These are phyloP conservation scores for Lentinula detonsa DNA, from an alignment of 768 basidiomycete genomes.

Conservation along the genomic window DNA sequence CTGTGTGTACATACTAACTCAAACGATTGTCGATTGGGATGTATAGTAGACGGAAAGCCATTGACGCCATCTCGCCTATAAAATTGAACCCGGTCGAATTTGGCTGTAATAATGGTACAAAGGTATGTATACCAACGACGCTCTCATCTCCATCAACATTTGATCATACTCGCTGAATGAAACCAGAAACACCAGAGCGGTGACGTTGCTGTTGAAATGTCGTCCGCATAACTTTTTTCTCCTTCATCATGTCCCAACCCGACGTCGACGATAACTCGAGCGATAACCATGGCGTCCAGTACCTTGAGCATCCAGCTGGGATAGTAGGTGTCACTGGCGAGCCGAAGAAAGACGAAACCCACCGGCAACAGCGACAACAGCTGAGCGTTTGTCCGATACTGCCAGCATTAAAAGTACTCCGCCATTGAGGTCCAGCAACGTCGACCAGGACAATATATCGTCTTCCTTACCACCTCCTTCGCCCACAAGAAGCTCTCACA, in stretches of 20 bases:
- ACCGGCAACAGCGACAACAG: slow-evolving; percentile 30
- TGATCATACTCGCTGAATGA: no score
- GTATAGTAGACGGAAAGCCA: no score
- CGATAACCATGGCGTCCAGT: slow-evolving; percentile 17
- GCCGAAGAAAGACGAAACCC: slow-evolving; percentile 12
- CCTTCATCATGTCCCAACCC: slow-evolving; percentile 17
- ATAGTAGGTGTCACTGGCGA: slow-evolving; percentile 14
- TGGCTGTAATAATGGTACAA: no score
- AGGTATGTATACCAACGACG: no score
- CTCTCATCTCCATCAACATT: no score
- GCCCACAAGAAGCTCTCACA: slow-evolving; percentile 3
- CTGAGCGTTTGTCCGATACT: slow-evolving; percentile 37
- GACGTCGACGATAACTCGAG: slow-evolving; percentile 31
- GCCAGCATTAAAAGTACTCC: slow-evolving; percentile 50
- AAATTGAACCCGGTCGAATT: no score
- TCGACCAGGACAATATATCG: neutral
- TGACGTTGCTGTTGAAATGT: neutral
- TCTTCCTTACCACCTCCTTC: slow-evolving; percentile 1
- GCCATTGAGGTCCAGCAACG: slow-evolving; percentile 1
- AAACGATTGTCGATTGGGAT: no score
- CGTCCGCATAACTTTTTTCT: slow-evolving; percentile 6
- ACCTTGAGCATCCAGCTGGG: slow-evolving; percentile 13
- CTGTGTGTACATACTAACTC: no score
- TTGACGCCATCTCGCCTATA: no score
- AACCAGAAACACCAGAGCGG: no score